phyloP scores from a whole-genome alignment of 2,329 filamentous ascomycete genomes.

The Fusarium sp. region DNA sequence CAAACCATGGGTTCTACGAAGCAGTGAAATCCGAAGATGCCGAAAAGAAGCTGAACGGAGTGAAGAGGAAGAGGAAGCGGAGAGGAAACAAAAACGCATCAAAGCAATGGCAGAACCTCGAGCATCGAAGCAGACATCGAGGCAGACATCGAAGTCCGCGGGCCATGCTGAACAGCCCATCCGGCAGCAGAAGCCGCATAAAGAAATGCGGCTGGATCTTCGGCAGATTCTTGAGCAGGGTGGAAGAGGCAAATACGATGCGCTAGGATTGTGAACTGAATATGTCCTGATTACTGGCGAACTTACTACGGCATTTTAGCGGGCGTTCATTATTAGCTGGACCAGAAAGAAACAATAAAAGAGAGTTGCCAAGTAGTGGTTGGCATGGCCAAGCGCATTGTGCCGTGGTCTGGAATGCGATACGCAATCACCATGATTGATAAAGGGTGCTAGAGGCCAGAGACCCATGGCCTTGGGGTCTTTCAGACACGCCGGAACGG shows the following conservation, averaged over 20 bases:
- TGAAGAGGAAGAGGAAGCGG: conserved; percentile 39
- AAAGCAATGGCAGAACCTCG: conserved; percentile 26
- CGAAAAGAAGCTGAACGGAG: conserved; percentile 56
- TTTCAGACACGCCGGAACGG: not conserved
- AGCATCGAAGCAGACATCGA: not conserved
- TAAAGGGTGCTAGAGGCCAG: conserved; percentile 6
- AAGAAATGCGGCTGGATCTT: conserved; percentile 34
- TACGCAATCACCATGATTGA: conserved; percentile 10
- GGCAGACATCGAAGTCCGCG: not conserved
- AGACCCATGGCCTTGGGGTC: conserved; percentile 2
- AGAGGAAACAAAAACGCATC: conserved; percentile 40
- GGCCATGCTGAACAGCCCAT: conserved; percentile 7
- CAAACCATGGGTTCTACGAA: conserved; percentile 63
- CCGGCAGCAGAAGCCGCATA: conserved; percentile 24
- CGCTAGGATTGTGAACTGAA: conserved; percentile 46
- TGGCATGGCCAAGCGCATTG: conserved; percentile 14
- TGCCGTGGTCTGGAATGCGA: conserved; percentile 38
- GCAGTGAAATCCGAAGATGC: conserved; percentile 59
- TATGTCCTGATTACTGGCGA: not conserved
- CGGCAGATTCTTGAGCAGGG: conserved; percentile 42
- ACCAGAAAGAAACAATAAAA: conserved; percentile 15
- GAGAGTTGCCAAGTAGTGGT: conserved; percentile 12
- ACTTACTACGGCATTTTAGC: conserved; percentile 21
- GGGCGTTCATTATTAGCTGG: conserved; percentile 26
- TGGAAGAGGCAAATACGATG: conserved; percentile 46